Evolutionary conservation across 345 rosid genomes (phyloP), one percentile per base, ranked within the genome.

Genomic region (Aquilaria malaccensis): DNA sequence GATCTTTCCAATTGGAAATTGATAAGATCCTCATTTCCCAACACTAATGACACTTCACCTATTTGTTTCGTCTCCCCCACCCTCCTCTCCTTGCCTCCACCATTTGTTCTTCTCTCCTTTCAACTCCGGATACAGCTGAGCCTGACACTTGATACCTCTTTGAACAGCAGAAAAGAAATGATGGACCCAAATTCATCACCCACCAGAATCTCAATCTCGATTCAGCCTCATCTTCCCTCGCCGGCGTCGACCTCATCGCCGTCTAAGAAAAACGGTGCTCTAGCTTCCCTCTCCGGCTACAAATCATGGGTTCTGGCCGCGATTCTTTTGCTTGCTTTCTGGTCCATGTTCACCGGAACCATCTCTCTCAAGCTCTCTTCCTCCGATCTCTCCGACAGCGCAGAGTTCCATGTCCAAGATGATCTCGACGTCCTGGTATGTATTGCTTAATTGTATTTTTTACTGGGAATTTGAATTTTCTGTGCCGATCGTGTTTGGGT

Each of bases 291-390:
- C 30, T 59, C 70, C 2, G 67, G 81, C 2, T 86, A 83, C 82
- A 88, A 83, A 72, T 69, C 88, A 49, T 88, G 98, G 96, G 75
- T 83, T 6, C 58, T 88, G 14, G 56, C 85, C 31, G 91, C 89
- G 2, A 73, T 88, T 68, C 79, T 85, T 32, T 80, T 91, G 3
- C 83, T 91, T 13, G 94, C 96, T 11, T 73, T 86, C 53, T 83
- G 89, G 83, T 84, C 96, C 55, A 80, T 91, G 96, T 70, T 91
- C 62, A 88, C 94, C 50, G 88, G 98, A 72, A 77, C 91, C 6
- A 79, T 88, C 61, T 78, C 96, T 55, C 91, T 91, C 63, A 81
- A 83, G 78, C 83, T 89, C 79, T 84, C 86, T 56, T 46, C 85
- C 60, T 59, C 74, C 10, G 59, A 78, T 63, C 83, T 76, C 49